Base-by-base conservation (phyloP, 805 yeast genomes). In the Teunomyces funiuensis region DNA sequence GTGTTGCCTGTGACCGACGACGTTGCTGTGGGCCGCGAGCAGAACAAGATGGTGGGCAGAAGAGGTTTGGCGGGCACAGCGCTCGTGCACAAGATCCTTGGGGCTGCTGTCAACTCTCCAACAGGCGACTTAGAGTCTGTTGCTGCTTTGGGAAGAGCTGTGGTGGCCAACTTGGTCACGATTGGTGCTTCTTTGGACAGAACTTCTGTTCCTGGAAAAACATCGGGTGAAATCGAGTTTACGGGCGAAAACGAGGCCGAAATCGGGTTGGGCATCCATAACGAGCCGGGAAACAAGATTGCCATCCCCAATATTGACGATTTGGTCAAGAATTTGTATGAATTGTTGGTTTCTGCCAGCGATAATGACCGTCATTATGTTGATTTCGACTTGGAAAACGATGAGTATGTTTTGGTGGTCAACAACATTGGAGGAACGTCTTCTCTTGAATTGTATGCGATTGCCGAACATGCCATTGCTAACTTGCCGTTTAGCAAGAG, bases 261-360 rank as follows among this genome's bases (percentile, higher is more conserved):
- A 61, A 74, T 90, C 44, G 98, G 98, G 19, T 83, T 90, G 82
- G 98, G 98, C 33, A 90, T 90, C 46, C 98, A 90, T 64, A 90
- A 90, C 55, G 98, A 90, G 61, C 93, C 96, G 0, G 97, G 97
- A 46, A 82, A 82, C 43, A 76, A 79, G 46, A 57, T 78, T 27
- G 84, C 85, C 13, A 79, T 90, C 51, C 97, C 97, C 18, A 59
- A 78, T 0, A 78, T 88, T 38, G 82, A 79, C 13, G 76, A 76
- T 0, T 65, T 91, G 40, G 43, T 73, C 20, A 68, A 72, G 18
- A 71, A 77, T 22, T 71, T 91, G 70, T 73, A 84, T 40, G 71
- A 80, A 33, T 79, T 79, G 54, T 63, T 90, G 44, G 56, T 85
- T 26, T 82, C 82, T 42, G 61, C 74, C 25, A 68, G 68, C 6